These are phyloP conservation scores for Eucalyptus lansdowneana DNA, from an alignment of 345 rosid genomes.

Conservation along the genomic window DNA sequence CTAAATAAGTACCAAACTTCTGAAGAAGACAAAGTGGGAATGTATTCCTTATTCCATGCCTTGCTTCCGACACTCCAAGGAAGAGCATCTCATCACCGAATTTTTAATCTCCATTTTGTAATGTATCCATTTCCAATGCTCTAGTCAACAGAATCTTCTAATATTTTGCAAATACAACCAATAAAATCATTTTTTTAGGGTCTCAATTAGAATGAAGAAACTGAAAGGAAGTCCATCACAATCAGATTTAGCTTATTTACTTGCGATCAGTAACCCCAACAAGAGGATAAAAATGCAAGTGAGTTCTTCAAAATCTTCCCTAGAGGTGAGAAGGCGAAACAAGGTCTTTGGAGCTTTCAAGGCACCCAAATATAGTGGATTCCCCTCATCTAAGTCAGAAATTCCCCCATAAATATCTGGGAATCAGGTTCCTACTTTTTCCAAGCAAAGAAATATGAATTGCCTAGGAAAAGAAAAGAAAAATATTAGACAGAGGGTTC, in stretches of 20 bases:
- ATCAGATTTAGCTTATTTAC: not conserved
- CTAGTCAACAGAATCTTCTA: conserved; percentile 34
- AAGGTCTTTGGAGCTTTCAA: not conserved
- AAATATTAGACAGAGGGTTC: conserved; percentile 15
- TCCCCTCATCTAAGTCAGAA: conserved; percentile 24
- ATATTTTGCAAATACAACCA: conserved; percentile 15
- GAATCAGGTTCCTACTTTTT: conserved; percentile 81
- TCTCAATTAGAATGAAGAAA: not conserved
- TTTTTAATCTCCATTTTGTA: not conserved
- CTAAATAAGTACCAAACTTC: conserved; percentile 91
- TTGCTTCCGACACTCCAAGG: conserved; percentile 41
- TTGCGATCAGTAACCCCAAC: not conserved
- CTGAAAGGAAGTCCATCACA: not conserved
- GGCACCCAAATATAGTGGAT: not conserved
- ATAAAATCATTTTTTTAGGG: not conserved
- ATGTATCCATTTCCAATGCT: conserved; percentile 8
- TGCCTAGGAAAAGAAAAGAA: not conserved
- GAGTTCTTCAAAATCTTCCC: conserved; percentile 38
- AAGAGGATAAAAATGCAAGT: conserved; percentile 17
- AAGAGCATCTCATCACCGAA: conserved; percentile 32
- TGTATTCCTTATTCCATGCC: conserved; percentile 63
- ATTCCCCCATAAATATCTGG: not conserved
- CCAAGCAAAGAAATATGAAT: conserved; percentile 22
- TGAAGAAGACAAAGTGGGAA: conserved; percentile 64
- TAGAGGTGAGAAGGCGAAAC: not conserved